phyloP scores from a whole-genome alignment of 352 stramenopile species.

The Salisapilia sapeloensis region DNA sequence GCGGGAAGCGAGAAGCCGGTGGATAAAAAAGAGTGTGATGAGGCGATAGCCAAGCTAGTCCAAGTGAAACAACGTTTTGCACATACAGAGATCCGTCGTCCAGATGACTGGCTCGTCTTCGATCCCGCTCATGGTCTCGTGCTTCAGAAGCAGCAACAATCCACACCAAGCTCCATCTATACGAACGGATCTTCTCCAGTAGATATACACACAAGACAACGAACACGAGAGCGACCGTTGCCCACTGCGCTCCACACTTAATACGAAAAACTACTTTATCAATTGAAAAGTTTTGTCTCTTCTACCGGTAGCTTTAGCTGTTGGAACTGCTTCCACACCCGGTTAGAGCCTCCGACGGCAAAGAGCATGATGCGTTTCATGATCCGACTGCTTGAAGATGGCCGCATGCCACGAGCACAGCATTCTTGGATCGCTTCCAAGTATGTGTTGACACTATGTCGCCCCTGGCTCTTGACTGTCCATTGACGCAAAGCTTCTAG shows the following conservation, averaged over 20 bases:
- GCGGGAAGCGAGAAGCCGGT: constrained; percentile 5
- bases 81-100: constrained; percentile 25
- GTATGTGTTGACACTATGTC: constrained; percentile 12
- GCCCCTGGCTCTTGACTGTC: constrained; percentile 20
- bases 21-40: constrained; percentile 15
- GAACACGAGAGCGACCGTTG: background rate
- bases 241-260: no score
- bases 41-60: constrained; percentile 32
- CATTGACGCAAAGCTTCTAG: constrained; percentile 23
- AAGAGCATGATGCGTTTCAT: constrained; percentile 43
- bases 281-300: constrained; percentile 27
- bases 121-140: constrained; percentile 45
- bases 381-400: constrained; percentile 5
- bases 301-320: constrained; percentile 20
- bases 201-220: constrained; percentile 1
- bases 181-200: constrained; percentile 3
- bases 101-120: constrained; percentile 63
- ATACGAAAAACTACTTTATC: no score
- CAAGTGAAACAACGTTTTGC: constrained; percentile 40
- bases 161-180: background rate
- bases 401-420: constrained; percentile 20
- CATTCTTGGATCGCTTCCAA: constrained; percentile 33
- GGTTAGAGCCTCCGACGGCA: constrained; percentile 32
- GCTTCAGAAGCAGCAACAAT: constrained; percentile 16
- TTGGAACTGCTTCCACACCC: constrained; percentile 51